Conservation (phyloP, 31 red algal genomes). For the Asparagopsis taxiformis region DNA sequence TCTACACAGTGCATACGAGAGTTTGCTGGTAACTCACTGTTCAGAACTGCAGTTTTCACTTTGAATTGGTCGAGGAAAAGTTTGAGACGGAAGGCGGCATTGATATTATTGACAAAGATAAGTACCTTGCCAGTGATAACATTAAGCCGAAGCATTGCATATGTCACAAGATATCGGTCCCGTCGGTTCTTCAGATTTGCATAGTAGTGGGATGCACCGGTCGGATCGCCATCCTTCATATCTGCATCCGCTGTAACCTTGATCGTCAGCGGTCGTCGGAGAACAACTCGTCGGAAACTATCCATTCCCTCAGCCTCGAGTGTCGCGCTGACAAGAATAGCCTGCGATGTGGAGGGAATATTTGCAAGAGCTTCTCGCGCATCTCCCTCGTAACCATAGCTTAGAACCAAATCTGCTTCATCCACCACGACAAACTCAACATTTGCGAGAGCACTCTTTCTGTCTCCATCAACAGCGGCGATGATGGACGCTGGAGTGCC, state of each 20-base stretch:
- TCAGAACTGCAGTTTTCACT: conserved; percentile 80
- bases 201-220: conserved; percentile 50
- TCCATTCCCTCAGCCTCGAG: conserved; percentile 82
- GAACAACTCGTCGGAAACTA: conserved; percentile 67
- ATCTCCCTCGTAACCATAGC: conserved; percentile 72
- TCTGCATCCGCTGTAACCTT: conserved; percentile 60
- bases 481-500: conserved; percentile 75
- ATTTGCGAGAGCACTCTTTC: conserved; percentile 1
- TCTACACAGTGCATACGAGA: conserved; percentile 90
- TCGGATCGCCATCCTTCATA: conserved; percentile 25
- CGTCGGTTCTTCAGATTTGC: conserved; percentile 37
- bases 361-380: conserved; percentile 40
- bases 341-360: conserved; percentile 68
- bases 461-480: not conserved
- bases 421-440: conserved; percentile 88
- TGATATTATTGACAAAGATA: conserved; percentile 83
- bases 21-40: conserved; percentile 82
- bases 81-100: conserved; percentile 87
- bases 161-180: conserved; percentile 81
- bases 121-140: conserved; percentile 84
- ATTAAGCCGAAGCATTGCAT: conserved; percentile 79
- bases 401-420: conserved; percentile 95
- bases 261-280: conserved; percentile 59
- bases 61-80: conserved; percentile 95
- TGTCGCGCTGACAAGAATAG: conserved; percentile 88